Conservation (phyloP, 441 rosid genomes). For the Gossypium schwendimanii region DNA sequence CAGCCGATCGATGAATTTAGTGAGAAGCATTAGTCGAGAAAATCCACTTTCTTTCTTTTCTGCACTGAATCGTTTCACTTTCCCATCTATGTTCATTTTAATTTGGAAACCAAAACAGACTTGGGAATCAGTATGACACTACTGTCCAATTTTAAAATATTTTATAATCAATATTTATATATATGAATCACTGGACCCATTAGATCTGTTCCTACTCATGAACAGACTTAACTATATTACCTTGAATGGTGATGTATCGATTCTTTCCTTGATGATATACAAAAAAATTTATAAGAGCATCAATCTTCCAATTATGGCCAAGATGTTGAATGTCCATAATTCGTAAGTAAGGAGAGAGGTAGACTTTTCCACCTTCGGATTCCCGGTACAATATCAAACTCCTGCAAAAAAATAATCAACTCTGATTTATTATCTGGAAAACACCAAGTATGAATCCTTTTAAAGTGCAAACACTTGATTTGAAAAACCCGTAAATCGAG, state of each 20-base stretch:
- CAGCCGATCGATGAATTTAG: too few species aligned
- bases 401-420: background rate
- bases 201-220: too few species aligned
- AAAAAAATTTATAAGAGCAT: background rate
- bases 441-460: too few species aligned
- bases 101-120: too few species aligned
- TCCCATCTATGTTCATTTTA: background rate
- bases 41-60: background rate
- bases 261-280: background rate
- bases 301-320: background rate
- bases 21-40: background rate
- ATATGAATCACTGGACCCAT: too few species aligned
- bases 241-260: background rate
- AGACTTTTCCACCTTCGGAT: background rate
- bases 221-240: background rate
- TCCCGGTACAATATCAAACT: background rate
- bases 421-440: too few species aligned
- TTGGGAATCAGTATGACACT: too few species aligned
- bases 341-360: background rate
- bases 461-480: too few species aligned
- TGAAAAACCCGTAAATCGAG: too few species aligned
- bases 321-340: background rate
- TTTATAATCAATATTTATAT: too few species aligned
- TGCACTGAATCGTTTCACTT: background rate
- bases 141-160: too few species aligned